These are phyloP conservation scores for Lipomyces mesembrius DNA, from an alignment of 805 yeast species.

Conservation along the genomic window DNA sequence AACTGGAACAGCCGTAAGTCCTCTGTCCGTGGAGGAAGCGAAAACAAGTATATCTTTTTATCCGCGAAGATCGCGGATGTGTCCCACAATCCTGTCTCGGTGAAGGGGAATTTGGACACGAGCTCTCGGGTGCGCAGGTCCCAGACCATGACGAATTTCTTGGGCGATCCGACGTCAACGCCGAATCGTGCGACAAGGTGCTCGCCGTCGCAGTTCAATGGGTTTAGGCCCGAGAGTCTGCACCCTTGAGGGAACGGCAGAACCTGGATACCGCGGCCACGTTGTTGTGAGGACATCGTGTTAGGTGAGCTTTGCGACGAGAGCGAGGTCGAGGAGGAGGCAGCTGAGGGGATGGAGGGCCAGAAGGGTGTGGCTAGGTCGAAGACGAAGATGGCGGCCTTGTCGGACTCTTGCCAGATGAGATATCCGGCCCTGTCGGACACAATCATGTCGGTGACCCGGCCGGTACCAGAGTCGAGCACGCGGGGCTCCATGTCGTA, in stretches of 20 bases:
- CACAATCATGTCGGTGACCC: conserved; percentile 29
- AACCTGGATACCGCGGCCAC: conserved; percentile 11
- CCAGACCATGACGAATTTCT: conserved; percentile 36
- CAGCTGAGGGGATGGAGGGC: not conserved
- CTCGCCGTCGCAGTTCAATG: conserved; percentile 37
- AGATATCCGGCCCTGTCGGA: conserved; percentile 29
- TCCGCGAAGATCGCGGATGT: conserved; percentile 31
- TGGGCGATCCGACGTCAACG: conserved; percentile 32
- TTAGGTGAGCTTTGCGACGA: not conserved
- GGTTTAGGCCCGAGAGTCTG: conserved; percentile 29
- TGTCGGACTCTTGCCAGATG: conserved; percentile 34
- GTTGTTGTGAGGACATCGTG: not conserved
- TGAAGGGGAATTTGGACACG: conserved; percentile 32
- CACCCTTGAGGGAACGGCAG: conserved; percentile 29
- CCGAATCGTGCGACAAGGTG: conserved; percentile 35
- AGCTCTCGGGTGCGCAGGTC: conserved; percentile 23
- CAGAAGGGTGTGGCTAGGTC: conserved; percentile 19
- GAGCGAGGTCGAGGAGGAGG: conserved; percentile 4
- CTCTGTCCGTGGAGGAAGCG: conserved; percentile 29
- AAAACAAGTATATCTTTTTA: conserved; percentile 33
- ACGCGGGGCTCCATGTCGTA: conserved; percentile 20
- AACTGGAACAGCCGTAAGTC: conserved; percentile 26
- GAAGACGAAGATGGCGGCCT: conserved; percentile 33
- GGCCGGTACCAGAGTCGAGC: conserved; percentile 28
- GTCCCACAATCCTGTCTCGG: conserved; percentile 37